Base-by-base conservation (phyloP, 2,329 filamentous ascomycete genomes). In the Cercospora nicotianae region DNA sequence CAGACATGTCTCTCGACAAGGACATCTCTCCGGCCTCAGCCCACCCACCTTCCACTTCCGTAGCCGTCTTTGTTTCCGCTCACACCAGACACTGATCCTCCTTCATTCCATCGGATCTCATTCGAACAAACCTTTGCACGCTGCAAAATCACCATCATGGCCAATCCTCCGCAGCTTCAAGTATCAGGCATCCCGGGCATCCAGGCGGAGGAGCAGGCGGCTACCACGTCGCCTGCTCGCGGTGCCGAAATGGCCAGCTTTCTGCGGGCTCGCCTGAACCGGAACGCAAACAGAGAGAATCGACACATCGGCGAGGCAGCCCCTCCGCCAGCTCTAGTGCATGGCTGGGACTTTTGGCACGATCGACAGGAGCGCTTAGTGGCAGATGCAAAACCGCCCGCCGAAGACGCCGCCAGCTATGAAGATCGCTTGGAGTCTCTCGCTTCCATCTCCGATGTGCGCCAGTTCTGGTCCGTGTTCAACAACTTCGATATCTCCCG, bases 401-500 rank as follows among this genome's bases (percentile, higher is more conserved):
- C 74, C 57, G 71, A 76, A 64, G 74, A 73, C 36, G 62, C 70
- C 30, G 65, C 63, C 58, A 72, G 67, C 36, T 85, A 84, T 70
- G 82, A 82, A 65, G 79, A 79, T 45, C 81, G 83, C 26, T 81
- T 84, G n/a, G 78, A 80, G 5, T 81, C 81, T 70, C 78, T 83
- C 6, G 78, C 81, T 30, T 73, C 78, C 26, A 83, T 85, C 67
- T 78, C 79, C 74, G 81, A 82, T 70, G 78, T 85, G 65, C 79
- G 80, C 70, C 79, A 82, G 58, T 85, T 85, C 72, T 85, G 83
- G 79, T 79, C 80, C 71, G 79, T 83, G 69, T 82, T 83, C 77
- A 85, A 91, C 82, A 93, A 93, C 83, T 91, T 94, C 79, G 85
- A 92, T 73, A 89, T 92, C 80, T 86, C 89, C 30, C 89, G 87